Evolutionary conservation across 257 asterid species (phyloP).

Genomic region (Solanum ossicruentum): DNA sequence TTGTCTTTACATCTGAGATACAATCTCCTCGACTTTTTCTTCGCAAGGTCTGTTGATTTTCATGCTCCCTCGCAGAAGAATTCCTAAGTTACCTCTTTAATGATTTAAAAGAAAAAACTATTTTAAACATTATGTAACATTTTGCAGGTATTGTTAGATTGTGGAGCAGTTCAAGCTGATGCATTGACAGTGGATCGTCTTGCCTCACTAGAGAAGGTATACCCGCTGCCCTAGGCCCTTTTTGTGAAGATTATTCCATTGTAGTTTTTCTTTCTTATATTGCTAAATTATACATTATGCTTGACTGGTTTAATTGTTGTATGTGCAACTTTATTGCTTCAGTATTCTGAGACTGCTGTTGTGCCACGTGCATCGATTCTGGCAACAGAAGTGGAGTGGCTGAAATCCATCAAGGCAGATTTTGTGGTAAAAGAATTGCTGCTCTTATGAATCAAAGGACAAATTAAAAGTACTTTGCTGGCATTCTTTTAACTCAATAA

Average conservation of each 20-base stretch:
- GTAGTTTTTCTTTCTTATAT: neutral
- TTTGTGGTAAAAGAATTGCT: constrained; percentile 55
- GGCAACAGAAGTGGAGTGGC: constrained; percentile 91
- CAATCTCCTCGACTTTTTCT: constrained; percentile 73
- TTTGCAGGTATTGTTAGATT: constrained; percentile 72
- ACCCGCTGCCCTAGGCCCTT: neutral
- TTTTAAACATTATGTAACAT: neutral
- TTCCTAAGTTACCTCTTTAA: neutral
- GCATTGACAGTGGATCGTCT: constrained; percentile 99
- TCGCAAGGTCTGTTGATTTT: constrained; percentile 54
- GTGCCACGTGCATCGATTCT: constrained; percentile 79
- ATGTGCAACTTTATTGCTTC: constrained; percentile 9
- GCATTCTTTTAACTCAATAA: neutral
- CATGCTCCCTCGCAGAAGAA: neutral
- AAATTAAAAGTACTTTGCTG: neutral
- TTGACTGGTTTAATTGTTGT: neutral
- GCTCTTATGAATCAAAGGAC: neutral
- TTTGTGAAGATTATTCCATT: neutral
- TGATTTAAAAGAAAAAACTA: neutral
- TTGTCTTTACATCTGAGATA: constrained; percentile 75
- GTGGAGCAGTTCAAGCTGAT: constrained; percentile 99
- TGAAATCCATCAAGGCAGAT: constrained; percentile 79
- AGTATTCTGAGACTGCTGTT: constrained; percentile 98
- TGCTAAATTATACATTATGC: neutral
- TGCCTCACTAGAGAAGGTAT: constrained; percentile 88